These are phyloP conservation scores for Corchorus capsularis DNA, from an alignment of 345 rosid species.

Conservation along the genomic window DNA sequence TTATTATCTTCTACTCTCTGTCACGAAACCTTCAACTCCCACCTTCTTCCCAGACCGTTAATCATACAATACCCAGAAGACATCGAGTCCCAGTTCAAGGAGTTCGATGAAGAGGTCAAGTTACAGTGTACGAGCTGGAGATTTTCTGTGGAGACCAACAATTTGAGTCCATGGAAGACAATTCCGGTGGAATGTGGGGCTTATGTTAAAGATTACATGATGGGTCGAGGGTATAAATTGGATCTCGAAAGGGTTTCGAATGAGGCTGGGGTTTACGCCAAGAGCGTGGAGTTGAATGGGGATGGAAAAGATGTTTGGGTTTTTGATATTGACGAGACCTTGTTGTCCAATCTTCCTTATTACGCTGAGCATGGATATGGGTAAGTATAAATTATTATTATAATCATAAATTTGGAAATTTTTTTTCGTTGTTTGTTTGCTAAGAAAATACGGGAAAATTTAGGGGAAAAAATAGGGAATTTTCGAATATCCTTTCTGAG, in stretches of 20 bases:
- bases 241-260: constrained; percentile 67
- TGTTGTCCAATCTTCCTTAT: constrained; percentile 89
- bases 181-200: constrained; percentile 69
- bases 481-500: background rate
- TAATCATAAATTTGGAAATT: background rate
- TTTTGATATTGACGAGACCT: constrained; percentile 89
- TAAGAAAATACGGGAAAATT: constrained; percentile 2
- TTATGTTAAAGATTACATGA: constrained; percentile 66
- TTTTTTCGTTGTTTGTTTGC: constrained; percentile 21
- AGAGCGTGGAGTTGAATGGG: constrained; percentile 44
- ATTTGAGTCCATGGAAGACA: constrained; percentile 79
- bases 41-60: constrained; percentile 57
- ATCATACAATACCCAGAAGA: constrained; percentile 54
- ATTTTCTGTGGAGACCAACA: constrained; percentile 78
- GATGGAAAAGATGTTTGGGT: constrained; percentile 89
- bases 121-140: constrained; percentile 91
- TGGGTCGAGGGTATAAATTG: constrained; percentile 57
- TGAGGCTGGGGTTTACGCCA: constrained; percentile 66
- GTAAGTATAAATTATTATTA: constrained; percentile 30
- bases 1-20: constrained; percentile 38
- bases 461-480: background rate
- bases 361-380: constrained; percentile 78
- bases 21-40: constrained; percentile 39
- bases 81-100: constrained; percentile 34
- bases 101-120: constrained; percentile 46